Evolutionary conservation across 2,329 filamentous ascomycete genomes (phyloP).

Genomic region (Colletotrichum tropicale): DNA sequence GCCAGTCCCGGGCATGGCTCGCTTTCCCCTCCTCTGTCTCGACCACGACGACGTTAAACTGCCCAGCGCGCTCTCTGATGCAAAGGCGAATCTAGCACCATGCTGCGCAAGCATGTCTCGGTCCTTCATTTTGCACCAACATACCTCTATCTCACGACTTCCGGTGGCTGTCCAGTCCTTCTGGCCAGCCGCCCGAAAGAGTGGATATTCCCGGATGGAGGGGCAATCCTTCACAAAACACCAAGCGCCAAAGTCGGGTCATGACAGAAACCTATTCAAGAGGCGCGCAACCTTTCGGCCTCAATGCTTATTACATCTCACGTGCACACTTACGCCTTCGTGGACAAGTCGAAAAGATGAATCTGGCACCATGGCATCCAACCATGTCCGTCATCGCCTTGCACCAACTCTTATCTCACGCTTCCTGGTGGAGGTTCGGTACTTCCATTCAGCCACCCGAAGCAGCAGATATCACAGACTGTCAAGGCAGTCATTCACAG

Average conservation of each 20-base stretch:
- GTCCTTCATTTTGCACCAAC: neutral
- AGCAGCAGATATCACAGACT: neutral
- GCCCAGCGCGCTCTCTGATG: neutral
- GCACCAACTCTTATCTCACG: neutral
- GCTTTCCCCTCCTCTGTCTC: neutral
- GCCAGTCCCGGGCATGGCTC: neutral
- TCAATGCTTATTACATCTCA: neutral
- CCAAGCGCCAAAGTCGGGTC: neutral
- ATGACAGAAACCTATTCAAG: neutral
- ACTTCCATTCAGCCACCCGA: too few relatives aligned
- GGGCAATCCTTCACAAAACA: neutral
- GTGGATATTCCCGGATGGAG: neutral
- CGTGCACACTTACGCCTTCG: neutral
- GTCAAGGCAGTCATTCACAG: neutral
- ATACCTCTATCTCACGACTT: neutral
- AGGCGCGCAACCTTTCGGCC: neutral
- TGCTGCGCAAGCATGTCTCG: neutral
- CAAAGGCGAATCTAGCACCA: neutral
- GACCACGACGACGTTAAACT: neutral
- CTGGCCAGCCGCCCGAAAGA: neutral
- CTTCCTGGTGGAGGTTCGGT: rapidly evolving
- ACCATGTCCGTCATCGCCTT: neutral
- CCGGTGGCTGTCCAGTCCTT: neutral
- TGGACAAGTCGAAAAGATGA: neutral
- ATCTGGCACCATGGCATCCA: neutral